Base-by-base conservation (phyloP, 108 stramenopile species). In the Licmophora abbreviata region DNA sequence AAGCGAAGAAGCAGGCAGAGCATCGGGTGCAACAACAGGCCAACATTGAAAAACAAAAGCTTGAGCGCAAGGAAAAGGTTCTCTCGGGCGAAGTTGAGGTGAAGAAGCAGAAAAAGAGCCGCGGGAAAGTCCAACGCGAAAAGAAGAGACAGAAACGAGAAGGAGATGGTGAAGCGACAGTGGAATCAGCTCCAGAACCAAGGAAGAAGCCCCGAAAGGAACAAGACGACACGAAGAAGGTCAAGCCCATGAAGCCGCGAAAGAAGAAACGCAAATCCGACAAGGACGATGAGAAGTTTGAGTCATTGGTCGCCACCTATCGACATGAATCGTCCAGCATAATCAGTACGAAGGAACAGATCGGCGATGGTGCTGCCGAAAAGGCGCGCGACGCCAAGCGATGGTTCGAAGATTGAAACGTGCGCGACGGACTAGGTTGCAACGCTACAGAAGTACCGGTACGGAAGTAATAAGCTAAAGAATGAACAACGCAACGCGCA, bases 1-100 rank as follows among this genome's bases (percentile, higher is more conserved):
- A 93, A 60, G 91, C 83, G n/a, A 74, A 71, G 61, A 65, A 86
- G 29, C 91, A 88, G 48, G 69, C 71, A 29, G 81, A 87, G 38
- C 67, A 79, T 35, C 66, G 76, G 22, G 67, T 75, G 12, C 75
- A 85, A 14, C 80, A 85, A 55, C 74, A 77, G 29, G 64, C 72
- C 34, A 92, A 92, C 45, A 60, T 64, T 27, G 48, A 62, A 27
- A 87, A 83, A 59, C 90, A 92, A 66, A 65, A 64, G 42, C 40
- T 80, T 29, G 73, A 71, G 33, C 52, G 46, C 10, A 70, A 68
- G 36, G 70, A 65, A 44, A 66, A 61, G 54, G 41, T n/a, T 24
- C 32, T 42, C 50, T 30, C 35, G 27, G 18, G 51, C 3, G 34
- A 31, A 31, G 36, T 18, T 10, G 56, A 48, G 24, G 47, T 63